Conservation (phyloP, 192 early-diverging fungal species). For the Chytriomyces sp. region DNA sequence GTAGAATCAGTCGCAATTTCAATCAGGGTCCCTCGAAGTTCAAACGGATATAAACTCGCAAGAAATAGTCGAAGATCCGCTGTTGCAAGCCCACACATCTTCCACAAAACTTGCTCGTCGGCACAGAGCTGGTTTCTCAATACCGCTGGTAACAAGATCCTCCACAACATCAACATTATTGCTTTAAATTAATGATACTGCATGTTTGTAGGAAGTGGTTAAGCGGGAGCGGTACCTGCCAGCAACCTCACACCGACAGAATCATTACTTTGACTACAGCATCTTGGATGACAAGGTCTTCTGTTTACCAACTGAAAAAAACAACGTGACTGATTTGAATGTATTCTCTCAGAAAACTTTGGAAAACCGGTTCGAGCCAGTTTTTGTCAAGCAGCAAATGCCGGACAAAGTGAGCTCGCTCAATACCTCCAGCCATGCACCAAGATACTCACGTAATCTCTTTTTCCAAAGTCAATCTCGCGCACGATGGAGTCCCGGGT, state of each 20-base stretch:
- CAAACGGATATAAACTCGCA: slow-evolving; percentile 12
- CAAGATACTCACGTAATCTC: not conserved
- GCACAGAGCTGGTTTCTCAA: slow-evolving; percentile 1
- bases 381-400: slow-evolving; percentile 15
- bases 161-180: not conserved
- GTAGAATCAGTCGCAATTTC: slow-evolving; percentile 22
- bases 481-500: slow-evolving; percentile 46
- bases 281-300: slow-evolving; percentile 37
- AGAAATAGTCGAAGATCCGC: slow-evolving; percentile 39
- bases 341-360: no score
- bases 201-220: not conserved
- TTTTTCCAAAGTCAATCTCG: slow-evolving; percentile 12
- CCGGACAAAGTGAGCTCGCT: slow-evolving; percentile 4
- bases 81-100: slow-evolving; percentile 43
- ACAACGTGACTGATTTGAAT: no score
- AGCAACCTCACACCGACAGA: slow-evolving; percentile 32
- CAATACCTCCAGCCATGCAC: not conserved
- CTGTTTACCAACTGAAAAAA: no score
- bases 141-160: not conserved
- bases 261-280: slow-evolving; percentile 43
- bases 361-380: not conserved
- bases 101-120: not conserved
- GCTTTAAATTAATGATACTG: not conserved
- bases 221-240: slow-evolving; percentile 26
- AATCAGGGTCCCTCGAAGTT: slow-evolving; percentile 1